Evolutionary conservation across 179 eudicot species (phyloP).

Genomic region (Drosera spatulata): DNA sequence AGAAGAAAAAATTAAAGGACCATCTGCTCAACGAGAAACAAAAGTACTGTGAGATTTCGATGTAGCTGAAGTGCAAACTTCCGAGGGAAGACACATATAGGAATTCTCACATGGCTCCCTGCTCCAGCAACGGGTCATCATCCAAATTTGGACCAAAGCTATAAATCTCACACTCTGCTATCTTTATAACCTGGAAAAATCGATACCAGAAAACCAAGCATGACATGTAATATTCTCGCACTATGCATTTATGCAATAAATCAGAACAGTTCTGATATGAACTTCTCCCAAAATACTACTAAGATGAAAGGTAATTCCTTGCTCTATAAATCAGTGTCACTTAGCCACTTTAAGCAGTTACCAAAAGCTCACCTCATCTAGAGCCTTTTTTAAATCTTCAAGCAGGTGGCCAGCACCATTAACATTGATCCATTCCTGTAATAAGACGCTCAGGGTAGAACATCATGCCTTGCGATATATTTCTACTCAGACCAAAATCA

Average conservation of each 20-base stretch:
- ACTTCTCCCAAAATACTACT: too few relatives aligned
- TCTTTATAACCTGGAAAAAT: conserved; percentile 61
- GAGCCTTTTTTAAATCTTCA: conserved; percentile 64
- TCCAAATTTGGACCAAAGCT: conserved; percentile 82
- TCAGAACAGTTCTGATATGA: too few relatives aligned
- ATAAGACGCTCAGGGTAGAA: background rate
- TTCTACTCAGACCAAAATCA: background rate
- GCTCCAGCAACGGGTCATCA: conserved; percentile 73
- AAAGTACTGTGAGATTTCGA: too few relatives aligned
- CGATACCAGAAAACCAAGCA: conserved; percentile 6
- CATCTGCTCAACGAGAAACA: conserved; percentile 82
- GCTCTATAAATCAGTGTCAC: too few relatives aligned
- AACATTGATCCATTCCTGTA: conserved; percentile 69
- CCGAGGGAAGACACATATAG: too few relatives aligned
- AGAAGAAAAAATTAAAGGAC: conserved; percentile 94
- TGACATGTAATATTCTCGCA: too few relatives aligned
- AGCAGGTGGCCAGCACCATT: conserved; percentile 60
- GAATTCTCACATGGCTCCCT: conserved; percentile 89
- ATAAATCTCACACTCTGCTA: conserved; percentile 89
- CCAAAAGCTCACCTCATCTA: conserved; percentile 70
- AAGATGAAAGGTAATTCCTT: too few relatives aligned
- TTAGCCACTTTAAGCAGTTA: background rate
- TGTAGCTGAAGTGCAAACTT: too few relatives aligned
- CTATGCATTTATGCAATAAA: too few relatives aligned
- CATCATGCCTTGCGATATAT: too few relatives aligned